Evolutionary conservation across 768 basidiomycete species (phyloP).

Genomic region (Cystobasidium ongulense): DNA sequence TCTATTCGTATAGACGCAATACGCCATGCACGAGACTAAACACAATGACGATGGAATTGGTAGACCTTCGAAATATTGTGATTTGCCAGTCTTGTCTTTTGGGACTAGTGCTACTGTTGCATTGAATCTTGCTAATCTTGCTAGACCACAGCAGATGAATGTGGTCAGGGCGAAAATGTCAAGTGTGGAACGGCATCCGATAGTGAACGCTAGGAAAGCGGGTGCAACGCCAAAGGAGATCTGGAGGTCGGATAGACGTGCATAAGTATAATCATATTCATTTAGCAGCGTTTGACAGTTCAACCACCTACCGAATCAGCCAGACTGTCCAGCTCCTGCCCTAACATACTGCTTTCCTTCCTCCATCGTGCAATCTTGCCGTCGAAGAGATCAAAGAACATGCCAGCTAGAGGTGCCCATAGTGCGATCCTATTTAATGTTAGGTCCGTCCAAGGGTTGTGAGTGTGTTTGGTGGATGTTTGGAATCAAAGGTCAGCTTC

Average conservation of each 20-base stretch:
- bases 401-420: slow-evolving; percentile 76
- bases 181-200: slow-evolving; percentile 82
- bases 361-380: slow-evolving; percentile 97
- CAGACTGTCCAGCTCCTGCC: slow-evolving; percentile 93
- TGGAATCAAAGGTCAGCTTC: background rate
- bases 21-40: slow-evolving; percentile 68
- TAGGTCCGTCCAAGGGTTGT: background rate
- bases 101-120: slow-evolving; percentile 92
- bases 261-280: too few relatives aligned
- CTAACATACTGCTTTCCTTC: slow-evolving; percentile 87
- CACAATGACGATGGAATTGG: slow-evolving; percentile 85
- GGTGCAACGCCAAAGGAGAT: slow-evolving; percentile 98
- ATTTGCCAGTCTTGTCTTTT: slow-evolving; percentile 74
- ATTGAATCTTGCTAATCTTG: slow-evolving; percentile 94
- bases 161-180: slow-evolving; percentile 77
- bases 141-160: slow-evolving; percentile 93
- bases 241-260: too few relatives aligned
- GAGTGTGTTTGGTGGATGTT: background rate
- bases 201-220: slow-evolving; percentile 69
- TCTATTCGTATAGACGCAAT: slow-evolving; percentile 49
- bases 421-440: slow-evolving; percentile 56
- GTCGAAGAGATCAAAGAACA: slow-evolving; percentile 96
- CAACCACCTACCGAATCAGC: slow-evolving; percentile 71
- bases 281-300: background rate
- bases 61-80: slow-evolving; percentile 92